Evolutionary conservation across 176 grass and related monocot species (phyloP), one percentile per base, ranked within the genome.

Genomic region (Lolium perenne): DNA sequence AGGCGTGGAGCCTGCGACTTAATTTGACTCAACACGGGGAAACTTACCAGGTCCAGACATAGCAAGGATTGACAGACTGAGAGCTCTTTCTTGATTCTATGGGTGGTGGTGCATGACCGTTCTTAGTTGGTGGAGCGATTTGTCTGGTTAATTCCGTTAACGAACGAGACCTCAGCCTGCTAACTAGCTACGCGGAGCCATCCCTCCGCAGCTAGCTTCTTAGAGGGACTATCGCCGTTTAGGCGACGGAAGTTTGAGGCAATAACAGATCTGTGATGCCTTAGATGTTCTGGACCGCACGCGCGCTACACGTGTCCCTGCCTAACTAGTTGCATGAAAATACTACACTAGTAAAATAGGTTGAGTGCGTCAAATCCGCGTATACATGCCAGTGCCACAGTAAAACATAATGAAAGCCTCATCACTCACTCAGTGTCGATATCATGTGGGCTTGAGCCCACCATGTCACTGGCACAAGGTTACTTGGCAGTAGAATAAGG

Each of bases 191-290:
- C 76, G 69, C 10, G 10, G 70, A 76, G 71, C 16, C 79, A 92
- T 95, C 90, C 86, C 88, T 95, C 80, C 63, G 80, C 25, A 88
- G 83, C 88, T 88, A 95, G 93, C 90, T 93, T 95, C 91, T 95
- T 95, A 93, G 89, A 95, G 91, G 91, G 91, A 95, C 91, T 92
- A 92, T 91, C 86, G 82, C 82, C 85, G 61, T 86, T 90, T 88
- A 90, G 93, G 93, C 80, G 85, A 89, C 55, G 47, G 72, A 89
- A 91, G 87, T 91, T 91, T 90, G 89, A 94, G 87, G 92, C 81
- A 94, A 94, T 90, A 94, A 92, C 73, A 88, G 82, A 85, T 88
- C 48, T 84, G 58, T 92, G 87, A 94, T 92, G 87, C 85, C 90
- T n/a, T n/a, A n/a, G n/a, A n/a, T n/a, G n/a, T n/a, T n/a, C n/a